phyloP scores from a whole-genome alignment of 306 rosid species.

The Dicorynia guianensis region DNA sequence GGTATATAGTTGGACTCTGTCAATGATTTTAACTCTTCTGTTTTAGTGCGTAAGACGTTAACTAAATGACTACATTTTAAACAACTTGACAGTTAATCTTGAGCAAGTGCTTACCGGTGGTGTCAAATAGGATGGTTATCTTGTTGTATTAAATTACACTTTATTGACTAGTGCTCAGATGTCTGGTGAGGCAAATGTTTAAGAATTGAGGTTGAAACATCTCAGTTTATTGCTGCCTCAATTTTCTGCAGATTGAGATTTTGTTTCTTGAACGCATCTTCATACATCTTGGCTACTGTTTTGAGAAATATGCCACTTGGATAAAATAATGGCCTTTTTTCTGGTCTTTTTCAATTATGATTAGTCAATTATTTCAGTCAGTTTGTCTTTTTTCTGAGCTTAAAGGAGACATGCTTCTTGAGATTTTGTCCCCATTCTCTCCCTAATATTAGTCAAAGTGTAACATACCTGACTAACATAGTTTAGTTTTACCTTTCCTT shows the following conservation, averaged over 20 bases:
- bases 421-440: neutral
- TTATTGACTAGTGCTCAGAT: slow-evolving; percentile 5
- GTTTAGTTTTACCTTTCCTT: neutral
- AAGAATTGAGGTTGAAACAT: neutral
- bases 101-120: neutral
- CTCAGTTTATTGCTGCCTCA: slow-evolving; percentile 9
- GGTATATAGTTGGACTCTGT: slow-evolving; percentile 52
- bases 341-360: neutral
- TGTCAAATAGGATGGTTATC: neutral
- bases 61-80: neutral
- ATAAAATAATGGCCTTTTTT: neutral
- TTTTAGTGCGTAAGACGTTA: neutral
- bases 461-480: neutral
- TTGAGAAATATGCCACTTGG: neutral
- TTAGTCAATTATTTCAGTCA: neutral
- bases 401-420: slow-evolving; percentile 7
- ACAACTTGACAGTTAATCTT: slow-evolving; percentile 8
- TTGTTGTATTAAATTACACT: neutral
- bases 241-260: slow-evolving; percentile 1
- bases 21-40: neutral
- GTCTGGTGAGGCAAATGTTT: slow-evolving; percentile 8
- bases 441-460: neutral
- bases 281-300: neutral
- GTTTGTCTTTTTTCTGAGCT: neutral
- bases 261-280: neutral